Conservation (phyloP, 306 rosid genomes). For the Sphenostylis stenocarpa region DNA sequence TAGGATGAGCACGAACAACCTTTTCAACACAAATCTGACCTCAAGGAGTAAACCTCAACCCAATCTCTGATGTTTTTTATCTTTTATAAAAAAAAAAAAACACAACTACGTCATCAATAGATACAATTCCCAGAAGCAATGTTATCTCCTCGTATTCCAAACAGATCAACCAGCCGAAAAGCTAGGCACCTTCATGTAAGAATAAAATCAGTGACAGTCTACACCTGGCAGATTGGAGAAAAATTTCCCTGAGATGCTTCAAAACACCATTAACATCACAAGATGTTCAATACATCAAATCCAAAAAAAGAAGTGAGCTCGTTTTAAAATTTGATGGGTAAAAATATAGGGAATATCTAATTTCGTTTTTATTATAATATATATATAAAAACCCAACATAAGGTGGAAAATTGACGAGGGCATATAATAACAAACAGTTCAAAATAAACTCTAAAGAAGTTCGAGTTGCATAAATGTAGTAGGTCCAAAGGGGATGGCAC, state of each 20-base stretch:
- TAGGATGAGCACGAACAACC: not conserved
- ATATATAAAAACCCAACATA: slow-evolving; percentile 8
- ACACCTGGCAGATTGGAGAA: not conserved
- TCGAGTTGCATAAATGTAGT: not conserved
- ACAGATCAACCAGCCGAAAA: not conserved
- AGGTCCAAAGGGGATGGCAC: not conserved
- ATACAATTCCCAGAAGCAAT: not conserved
- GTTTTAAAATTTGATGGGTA: not conserved
- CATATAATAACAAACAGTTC: not conserved
- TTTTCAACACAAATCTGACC: not conserved
- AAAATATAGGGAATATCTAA: not conserved
- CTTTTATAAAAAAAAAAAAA: not conserved
- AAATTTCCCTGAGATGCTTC: not conserved
- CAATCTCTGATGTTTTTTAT: not conserved
- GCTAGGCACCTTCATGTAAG: not conserved
- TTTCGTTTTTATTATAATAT: not conserved
- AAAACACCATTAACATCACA: not conserved
- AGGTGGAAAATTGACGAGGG: not conserved
- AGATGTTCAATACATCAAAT: not conserved
- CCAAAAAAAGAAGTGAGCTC: not conserved
- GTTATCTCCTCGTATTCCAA: not conserved
- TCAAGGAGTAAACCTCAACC: not conserved
- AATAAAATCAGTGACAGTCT: not conserved
- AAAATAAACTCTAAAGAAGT: slow-evolving; percentile 14
- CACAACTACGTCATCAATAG: not conserved